Base-by-base conservation (phyloP, 768 basidiomycete species). In the Fomitopsis pulvina region DNA sequence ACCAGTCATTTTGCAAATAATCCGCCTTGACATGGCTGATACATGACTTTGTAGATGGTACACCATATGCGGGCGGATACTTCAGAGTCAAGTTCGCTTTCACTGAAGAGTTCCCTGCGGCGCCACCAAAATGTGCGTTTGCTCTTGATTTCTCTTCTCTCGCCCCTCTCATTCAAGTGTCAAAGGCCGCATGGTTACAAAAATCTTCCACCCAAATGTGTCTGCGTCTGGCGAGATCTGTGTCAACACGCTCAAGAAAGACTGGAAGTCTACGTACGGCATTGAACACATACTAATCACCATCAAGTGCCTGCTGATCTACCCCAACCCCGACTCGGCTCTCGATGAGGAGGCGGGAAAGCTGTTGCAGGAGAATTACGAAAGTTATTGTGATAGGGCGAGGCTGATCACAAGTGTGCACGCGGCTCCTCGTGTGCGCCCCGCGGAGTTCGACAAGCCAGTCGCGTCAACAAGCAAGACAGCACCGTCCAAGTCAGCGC, bases 161-260 rank as follows among this genome's bases (percentile, higher is more conserved):
- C 46, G 26, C 18, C n/a, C 24, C 49, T 28, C 6, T 51, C 9
- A 7, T 16, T 45, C 3, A n/a, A 18, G 48, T 27, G 20, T 55
- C 37, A 10, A 57, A 95, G 93, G 94, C 62, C 85, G 89, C 73
- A 87, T 96, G 57, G 71, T 77, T 12, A 96, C 94, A 44, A 96
- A 95, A 72, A 94, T 98, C 50, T 97, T 97, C 68, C 94, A 97
- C 60, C 94, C 95, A 0, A 98, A 98, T 60, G 92, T 98, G 34
- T 94, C 92, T 0, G 75, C 78, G 28, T 66, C 79, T 0, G 93
- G 93, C 14, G 93, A 96, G 68, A 97, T 97, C 57, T 97, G 93
- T 65, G 93, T 97, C 12, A 95, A 94, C 70, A 97, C 93, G 6
- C 71, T 97, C 22, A 97, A 96, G 77, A 95, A 96, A 66, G 92